A percentile compares a stretch with the other conserved stretches of the same genome.
Conservation (phyloP, 2,329 filamentous ascomycete species). For the Cyclaneusma minus region DNA sequence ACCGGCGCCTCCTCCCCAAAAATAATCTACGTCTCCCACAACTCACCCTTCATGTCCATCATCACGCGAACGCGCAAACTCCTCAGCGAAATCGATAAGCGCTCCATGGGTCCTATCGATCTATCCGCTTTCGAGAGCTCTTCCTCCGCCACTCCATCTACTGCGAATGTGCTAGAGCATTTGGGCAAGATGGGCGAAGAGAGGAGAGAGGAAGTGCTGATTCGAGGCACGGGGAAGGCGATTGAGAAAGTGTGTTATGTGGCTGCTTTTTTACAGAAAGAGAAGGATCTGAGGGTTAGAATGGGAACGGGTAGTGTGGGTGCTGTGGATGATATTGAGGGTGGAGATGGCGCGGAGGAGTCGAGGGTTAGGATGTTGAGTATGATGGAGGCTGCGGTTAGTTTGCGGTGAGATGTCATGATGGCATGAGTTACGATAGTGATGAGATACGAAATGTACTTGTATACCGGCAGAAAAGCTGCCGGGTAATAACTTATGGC, state of each 20-base stretch:
- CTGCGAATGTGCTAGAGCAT: conserved; percentile 9
- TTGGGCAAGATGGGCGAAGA: conserved; percentile 7
- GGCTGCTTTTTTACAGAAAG: conserved; percentile 12
- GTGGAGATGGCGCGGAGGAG: conserved; percentile 3
- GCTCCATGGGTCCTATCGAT: conserved; percentile 9
- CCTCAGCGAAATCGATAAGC: conserved; percentile 12
- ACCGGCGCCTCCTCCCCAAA: conserved; percentile 11
- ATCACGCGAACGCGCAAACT: conserved; percentile 16
- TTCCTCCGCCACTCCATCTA: too few species aligned
- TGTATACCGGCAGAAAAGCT: too few species aligned
- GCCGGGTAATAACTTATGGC: too few species aligned
- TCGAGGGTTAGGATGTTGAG: conserved; percentile 15
- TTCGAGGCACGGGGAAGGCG: conserved; percentile 18
- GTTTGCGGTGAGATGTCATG: conserved; percentile 7
- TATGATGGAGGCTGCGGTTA: conserved; percentile 15
- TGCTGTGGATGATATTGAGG: conserved; percentile 17
- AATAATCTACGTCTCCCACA: conserved; percentile 15
- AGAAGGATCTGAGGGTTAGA: conserved; percentile 11
- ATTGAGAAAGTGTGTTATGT: conserved; percentile 15
- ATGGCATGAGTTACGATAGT: too few species aligned
- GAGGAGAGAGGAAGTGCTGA: conserved; percentile 12
- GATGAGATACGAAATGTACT: too few species aligned
- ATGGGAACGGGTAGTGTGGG: conserved; percentile 17
- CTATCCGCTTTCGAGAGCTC: too few species aligned
- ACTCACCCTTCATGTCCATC: conserved; percentile 15